phyloP scores from a whole-genome alignment of 176 grass and related monocot genomes.

The Carex cristatella region DNA sequence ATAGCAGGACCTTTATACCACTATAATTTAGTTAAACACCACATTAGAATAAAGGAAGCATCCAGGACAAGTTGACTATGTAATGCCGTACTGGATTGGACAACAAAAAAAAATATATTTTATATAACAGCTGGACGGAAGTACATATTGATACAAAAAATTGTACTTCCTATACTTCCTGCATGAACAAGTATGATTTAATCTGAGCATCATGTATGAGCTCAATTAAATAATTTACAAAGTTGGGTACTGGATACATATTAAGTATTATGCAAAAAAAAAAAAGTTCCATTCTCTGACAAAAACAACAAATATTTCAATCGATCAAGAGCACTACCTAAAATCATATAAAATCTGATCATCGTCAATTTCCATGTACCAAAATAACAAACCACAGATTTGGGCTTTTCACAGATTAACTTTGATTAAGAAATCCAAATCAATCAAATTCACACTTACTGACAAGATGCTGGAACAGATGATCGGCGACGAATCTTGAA shows the following conservation, averaged over 20 bases:
- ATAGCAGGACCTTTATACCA: too few relatives aligned
- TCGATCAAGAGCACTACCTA: not conserved
- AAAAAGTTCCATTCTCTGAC: not conserved
- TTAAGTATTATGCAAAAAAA: not conserved
- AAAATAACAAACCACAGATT: slow-evolving; percentile 4
- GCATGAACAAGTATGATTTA: not conserved
- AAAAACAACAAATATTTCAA: slow-evolving; percentile 9
- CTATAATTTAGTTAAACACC: slow-evolving; percentile 1
- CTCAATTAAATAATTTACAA: not conserved
- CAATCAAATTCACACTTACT: slow-evolving; percentile 39
- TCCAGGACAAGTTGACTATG: not conserved
- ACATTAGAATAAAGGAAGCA: not conserved
- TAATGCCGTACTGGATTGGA: not conserved
- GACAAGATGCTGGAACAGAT: slow-evolving; percentile 79
- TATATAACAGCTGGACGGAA: not conserved
- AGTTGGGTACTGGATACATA: not conserved
- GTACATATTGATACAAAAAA: not conserved
- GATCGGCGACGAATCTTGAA: slow-evolving; percentile 74
- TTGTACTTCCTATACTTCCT: not conserved
- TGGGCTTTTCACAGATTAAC: not conserved
- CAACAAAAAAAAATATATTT: not conserved
- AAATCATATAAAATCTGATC: not conserved
- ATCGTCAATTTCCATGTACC: not conserved
- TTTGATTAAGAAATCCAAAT: not conserved
- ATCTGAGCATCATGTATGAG: not conserved